Base-by-base conservation (phyloP, 441 rosid genomes). In the Euphorbia corollata region DNA sequence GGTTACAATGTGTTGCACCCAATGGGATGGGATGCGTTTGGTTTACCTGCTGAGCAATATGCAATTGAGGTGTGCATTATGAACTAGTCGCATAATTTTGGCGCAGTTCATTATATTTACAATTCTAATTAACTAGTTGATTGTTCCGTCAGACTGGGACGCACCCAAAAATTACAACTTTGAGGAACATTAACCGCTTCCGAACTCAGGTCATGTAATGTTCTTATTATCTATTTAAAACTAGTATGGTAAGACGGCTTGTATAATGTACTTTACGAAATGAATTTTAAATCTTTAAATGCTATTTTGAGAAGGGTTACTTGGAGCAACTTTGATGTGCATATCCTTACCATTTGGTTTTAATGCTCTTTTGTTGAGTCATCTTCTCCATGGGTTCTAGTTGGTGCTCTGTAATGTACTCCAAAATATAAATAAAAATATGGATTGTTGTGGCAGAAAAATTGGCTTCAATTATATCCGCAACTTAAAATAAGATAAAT, bases 21-120 rank as follows among this genome's bases (percentile, higher is more conserved):
- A 0, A 91, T 87, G 96, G 99, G 96, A 56, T 93, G 97, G 96
- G 99, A 94, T 87, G 97, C 99, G 18, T 94, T 94, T 64, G 99
- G 99, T 66, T 84, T 94, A 80, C 97, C 99, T 50, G 97, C 99
- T 8, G 97, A 94, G 81, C 99, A 94, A 70, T 91, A 91, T 53
- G 99, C 99, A 5, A 94, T 91, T 70, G 90, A 90, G 92, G 97
- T 93, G 63, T 61, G 47, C 68, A 43, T 64, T 65, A 19, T 61
- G 19, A 54, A 16, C 65, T 4, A 53, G 69, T 65, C 47, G 9
- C 39, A 8, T 32, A 51, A n/a, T 34, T 71, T 8, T 68, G 16
- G 56, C 18, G 23, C 10, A 51, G 11, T 8, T 47, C 41, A 41
- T 51, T 9, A 39, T 65, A 61, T 24, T 55, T 70, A 66, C 53